These are phyloP conservation scores for Platanus orientalis DNA, from an alignment of 164 flowering plant genomes.

Conservation along the genomic window DNA sequence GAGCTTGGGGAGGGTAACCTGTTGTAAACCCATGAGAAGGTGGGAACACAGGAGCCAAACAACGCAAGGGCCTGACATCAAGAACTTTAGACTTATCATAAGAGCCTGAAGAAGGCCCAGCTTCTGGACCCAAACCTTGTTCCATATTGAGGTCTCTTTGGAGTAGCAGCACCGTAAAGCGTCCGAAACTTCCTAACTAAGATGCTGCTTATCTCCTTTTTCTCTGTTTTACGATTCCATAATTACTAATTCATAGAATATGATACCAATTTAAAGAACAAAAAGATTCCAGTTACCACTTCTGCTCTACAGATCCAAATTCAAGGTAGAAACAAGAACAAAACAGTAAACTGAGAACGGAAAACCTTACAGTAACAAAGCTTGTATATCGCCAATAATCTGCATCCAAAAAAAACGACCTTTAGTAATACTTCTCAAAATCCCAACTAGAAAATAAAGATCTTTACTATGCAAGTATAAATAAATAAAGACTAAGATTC, in stretches of 20 bases:
- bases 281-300: not conserved
- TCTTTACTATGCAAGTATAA: no score
- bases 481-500: no score
- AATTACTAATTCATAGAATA: not conserved
- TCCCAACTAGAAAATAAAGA: no score
- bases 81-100: slow-evolving; percentile 58
- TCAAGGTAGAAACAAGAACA: not conserved
- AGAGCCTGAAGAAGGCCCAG: slow-evolving; percentile 27
- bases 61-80: slow-evolving; percentile 67
- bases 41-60: slow-evolving; percentile 63
- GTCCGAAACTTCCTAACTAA: not conserved
- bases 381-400: not conserved
- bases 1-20: slow-evolving; percentile 26
- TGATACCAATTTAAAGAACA: not conserved
- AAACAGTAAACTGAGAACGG: no score
- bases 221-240: not conserved
- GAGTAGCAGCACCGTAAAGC: not conserved
- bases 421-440: no score
- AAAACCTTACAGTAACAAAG: no score
- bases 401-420: not conserved
- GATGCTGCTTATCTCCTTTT: not conserved
- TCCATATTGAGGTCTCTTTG: slow-evolving; percentile 22
- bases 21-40: slow-evolving; percentile 27
- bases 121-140: slow-evolving; percentile 24
- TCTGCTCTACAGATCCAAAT: not conserved